Percentiles rank a stretch among this genome's conserved stretches.
These are phyloP conservation scores for Primulina huaijiensis DNA, from an alignment of 257 asterid genomes.

Conservation along the genomic window DNA sequence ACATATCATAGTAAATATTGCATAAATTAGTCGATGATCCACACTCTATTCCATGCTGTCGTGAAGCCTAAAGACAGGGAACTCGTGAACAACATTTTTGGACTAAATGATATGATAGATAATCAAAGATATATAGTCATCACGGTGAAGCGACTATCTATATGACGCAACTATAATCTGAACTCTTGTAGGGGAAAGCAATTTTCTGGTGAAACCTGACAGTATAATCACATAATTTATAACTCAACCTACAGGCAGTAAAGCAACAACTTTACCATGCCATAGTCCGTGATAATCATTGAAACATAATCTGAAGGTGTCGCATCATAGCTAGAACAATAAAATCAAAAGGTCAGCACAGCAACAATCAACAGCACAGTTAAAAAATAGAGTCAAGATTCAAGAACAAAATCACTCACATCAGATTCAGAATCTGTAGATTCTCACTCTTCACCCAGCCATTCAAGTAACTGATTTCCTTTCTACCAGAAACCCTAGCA, in stretches of 20 bases:
- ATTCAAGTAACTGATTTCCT: slow-evolving; percentile 49
- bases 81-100: too few relatives aligned
- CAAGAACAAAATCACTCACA: slow-evolving; percentile 37
- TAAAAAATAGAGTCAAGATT: slow-evolving; percentile 1
- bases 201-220: not conserved
- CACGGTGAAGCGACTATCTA: not conserved
- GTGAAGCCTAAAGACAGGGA: not conserved
- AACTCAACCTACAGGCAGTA: not conserved
- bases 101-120: not conserved
- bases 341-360: slow-evolving; percentile 17
- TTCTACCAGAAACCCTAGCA: slow-evolving; percentile 64
- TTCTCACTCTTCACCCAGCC: slow-evolving; percentile 54
- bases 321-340: slow-evolving; percentile 65
- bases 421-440: slow-evolving; percentile 72
- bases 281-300: slow-evolving; percentile 81
- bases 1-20: not conserved
- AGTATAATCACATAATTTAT: slow-evolving; percentile 13
- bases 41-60: not conserved
- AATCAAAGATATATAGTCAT: not conserved
- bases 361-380: slow-evolving; percentile 17
- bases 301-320: slow-evolving; percentile 87
- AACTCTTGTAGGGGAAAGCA: not conserved
- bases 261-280: slow-evolving; percentile 61
- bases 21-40: not conserved
- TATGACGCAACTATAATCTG: not conserved